Base-by-base conservation (phyloP, 306 rosid species). In the Cucurbita pepo region DNA sequence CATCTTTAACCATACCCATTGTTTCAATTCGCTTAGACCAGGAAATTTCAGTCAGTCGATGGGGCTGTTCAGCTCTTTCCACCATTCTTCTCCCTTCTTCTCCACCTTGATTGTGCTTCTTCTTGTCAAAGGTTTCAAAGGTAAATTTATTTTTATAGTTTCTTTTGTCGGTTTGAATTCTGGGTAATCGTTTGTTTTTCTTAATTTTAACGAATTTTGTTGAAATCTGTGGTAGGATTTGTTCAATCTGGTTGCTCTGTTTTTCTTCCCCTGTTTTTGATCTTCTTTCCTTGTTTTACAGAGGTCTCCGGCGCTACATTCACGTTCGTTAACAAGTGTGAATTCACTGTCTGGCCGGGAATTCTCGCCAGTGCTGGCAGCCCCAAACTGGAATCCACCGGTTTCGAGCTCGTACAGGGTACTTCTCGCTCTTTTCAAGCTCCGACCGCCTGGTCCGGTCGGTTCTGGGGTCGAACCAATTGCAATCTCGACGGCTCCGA, bases 291-390 rank as follows among this genome's bases (percentile, higher is more conserved):
- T 11, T 22, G 1, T 47, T 67, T 60, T 21, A 56, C 85, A 86
- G 92, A 85, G 50, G 84, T 78, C 76, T 85, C 95, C 7, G 92
- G 91, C 10, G 86, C 97, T 16, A 85, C 90, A 79, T 94, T 94
- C 75, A 88, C 83, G 5, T 86, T 90, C 45, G 62, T 82, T 30
- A 94, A 94, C 77, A 94, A 84, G 83, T 94, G 97, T 47, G 89
- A 89, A 47, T 81, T 44, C 85, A 87, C 96, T 5, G 96, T 89
- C 6, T 94, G 99, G 99, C 99, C 99, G 0, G 99, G 99, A 37
- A 88, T 91, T 66, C 79, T 86, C 10, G 63, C 83, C 57, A 66
- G 89, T 12, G 79, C 89, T 1, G 99, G 99, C 6, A 89, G 76
- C 52, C 86, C 95, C 0, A 86, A 81, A 60, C 64, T 94, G 6